These are phyloP conservation scores for Rossbeevera mucosa DNA, from an alignment of 768 basidiomycete species.

Conservation along the genomic window DNA sequence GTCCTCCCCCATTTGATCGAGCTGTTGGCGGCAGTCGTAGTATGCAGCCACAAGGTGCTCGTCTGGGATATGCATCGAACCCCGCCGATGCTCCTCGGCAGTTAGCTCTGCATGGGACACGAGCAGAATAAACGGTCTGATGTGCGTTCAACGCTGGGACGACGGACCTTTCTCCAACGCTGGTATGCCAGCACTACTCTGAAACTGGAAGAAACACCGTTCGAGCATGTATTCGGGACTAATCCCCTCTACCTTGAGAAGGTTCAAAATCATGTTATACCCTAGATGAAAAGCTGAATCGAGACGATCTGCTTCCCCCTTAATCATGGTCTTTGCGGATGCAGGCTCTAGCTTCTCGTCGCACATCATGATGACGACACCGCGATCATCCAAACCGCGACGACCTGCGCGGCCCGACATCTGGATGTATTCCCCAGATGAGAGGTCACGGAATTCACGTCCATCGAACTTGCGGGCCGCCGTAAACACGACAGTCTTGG, in stretches of 20 bases:
- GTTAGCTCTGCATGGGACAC: constrained; percentile 54
- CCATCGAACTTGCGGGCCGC: constrained; percentile 95
- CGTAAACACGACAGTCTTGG: constrained; percentile 98
- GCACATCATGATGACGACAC: constrained; percentile 99
- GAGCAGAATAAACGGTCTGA: not conserved
- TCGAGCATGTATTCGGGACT: constrained; percentile 98
- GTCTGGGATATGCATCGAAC: constrained; percentile 69
- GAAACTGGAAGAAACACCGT: constrained; percentile 97
- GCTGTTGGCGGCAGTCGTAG: constrained; percentile 88
- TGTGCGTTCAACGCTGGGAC: not conserved
- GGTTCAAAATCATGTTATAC: constrained; percentile 98
- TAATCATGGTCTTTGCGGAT: constrained; percentile 94
- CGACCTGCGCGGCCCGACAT: constrained; percentile 99
- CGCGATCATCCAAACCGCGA: constrained; percentile 95
- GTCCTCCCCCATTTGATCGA: constrained; percentile 84
- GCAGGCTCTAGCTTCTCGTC: constrained; percentile 95
- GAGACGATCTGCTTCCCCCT: constrained; percentile 93
- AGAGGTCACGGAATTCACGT: constrained; percentile 86
- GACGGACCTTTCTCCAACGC: constrained; percentile 72
- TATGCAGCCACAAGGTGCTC: constrained; percentile 84
- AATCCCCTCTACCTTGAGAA: constrained; percentile 98
- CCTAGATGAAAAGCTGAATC: constrained; percentile 98
- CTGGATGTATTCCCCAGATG: constrained; percentile 96
- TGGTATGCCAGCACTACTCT: constrained; percentile 90
- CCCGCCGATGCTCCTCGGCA: constrained; percentile 62